Percentiles rank a stretch among this genome's conserved stretches.
Evolutionary conservation across 805 yeast genomes (phyloP).

Genomic region (Saccharomycopsis fermentans): DNA sequence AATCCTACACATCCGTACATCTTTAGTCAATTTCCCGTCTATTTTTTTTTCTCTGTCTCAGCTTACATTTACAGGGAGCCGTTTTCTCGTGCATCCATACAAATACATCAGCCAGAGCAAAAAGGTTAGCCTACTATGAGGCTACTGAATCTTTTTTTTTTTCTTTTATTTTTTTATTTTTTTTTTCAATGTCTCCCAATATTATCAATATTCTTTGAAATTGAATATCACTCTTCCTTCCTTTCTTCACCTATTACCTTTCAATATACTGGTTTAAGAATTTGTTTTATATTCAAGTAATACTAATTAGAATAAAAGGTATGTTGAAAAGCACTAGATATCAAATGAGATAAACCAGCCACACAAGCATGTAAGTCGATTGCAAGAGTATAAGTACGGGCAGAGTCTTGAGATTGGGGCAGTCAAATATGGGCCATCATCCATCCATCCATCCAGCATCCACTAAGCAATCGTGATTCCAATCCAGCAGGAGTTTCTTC

Average conservation of each 20-base stretch:
- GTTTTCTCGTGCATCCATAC: not conserved
- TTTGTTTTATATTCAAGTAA: not conserved
- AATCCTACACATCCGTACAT: not conserved
- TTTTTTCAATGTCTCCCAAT: not conserved
- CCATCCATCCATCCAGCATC: too few relatives aligned
- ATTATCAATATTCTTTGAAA: not conserved
- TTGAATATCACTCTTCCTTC: not conserved
- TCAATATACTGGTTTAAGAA: not conserved
- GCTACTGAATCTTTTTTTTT: not conserved
- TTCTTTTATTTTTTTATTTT: not conserved
- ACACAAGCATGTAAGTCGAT: not conserved
- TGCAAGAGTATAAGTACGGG: too few relatives aligned
- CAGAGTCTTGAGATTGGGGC: too few relatives aligned
- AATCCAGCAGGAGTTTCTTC: too few relatives aligned
- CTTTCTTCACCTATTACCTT: not conserved
- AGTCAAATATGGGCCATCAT: too few relatives aligned
- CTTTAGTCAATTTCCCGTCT: not conserved
- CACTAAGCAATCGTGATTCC: too few relatives aligned
- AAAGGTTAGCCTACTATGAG: not conserved
- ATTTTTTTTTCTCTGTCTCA: not conserved
- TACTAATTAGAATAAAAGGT: conserved; percentile 1
- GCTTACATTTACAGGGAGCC: too few relatives aligned
- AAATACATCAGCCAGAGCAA: not conserved
- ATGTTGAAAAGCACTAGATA: not conserved
- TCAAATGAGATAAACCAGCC: not conserved